phyloP scores from a whole-genome alignment of 768 basidiomycete species.

The Lentinula guzmanii region DNA sequence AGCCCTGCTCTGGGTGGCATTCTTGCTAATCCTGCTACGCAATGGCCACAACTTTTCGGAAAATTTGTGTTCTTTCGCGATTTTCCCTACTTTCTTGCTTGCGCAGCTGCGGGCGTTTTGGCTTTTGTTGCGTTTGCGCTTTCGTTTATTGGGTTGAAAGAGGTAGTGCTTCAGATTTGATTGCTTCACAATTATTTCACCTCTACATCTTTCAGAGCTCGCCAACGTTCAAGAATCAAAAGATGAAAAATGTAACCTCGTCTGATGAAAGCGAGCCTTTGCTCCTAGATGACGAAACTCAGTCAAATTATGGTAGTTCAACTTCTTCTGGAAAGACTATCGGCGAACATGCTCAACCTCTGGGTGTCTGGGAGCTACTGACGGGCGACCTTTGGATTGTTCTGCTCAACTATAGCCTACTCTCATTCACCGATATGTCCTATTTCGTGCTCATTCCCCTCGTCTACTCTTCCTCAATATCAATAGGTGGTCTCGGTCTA shows the following conservation, averaged over 20 bases:
- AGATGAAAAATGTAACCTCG: neutral
- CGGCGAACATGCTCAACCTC: slow-evolving; percentile 2
- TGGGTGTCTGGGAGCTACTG: slow-evolving; percentile 16
- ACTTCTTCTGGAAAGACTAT: neutral
- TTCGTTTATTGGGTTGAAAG: slow-evolving; percentile 18
- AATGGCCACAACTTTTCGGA: slow-evolving; percentile 22
- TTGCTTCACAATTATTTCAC: neutral
- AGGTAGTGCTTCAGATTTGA: slow-evolving; percentile 13
- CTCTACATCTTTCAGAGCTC: neutral
- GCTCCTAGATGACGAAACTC: neutral
- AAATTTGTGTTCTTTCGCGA: slow-evolving; percentile 16
- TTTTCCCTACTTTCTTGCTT: slow-evolving; percentile 33
- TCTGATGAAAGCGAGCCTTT: neutral
- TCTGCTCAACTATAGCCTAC: slow-evolving; percentile 19
- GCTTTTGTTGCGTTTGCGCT: slow-evolving; percentile 17
- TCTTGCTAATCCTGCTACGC: slow-evolving; percentile 21
- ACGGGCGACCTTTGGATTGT: slow-evolving; percentile 19
- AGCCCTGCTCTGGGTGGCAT: slow-evolving; percentile 25
- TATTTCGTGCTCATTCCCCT: slow-evolving; percentile 21
- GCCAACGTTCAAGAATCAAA: neutral
- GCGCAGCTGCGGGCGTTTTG: slow-evolving; percentile 19
- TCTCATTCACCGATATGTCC: slow-evolving; percentile 23
- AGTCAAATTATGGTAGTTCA: neutral
- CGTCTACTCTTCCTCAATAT: slow-evolving; percentile 39
- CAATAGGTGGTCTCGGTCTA: slow-evolving; percentile 47